Evolutionary conservation across 371 early-diverging fungal species (phyloP), one percentile per base, ranked within the genome.

Genomic region (Massospora cicadina): DNA sequence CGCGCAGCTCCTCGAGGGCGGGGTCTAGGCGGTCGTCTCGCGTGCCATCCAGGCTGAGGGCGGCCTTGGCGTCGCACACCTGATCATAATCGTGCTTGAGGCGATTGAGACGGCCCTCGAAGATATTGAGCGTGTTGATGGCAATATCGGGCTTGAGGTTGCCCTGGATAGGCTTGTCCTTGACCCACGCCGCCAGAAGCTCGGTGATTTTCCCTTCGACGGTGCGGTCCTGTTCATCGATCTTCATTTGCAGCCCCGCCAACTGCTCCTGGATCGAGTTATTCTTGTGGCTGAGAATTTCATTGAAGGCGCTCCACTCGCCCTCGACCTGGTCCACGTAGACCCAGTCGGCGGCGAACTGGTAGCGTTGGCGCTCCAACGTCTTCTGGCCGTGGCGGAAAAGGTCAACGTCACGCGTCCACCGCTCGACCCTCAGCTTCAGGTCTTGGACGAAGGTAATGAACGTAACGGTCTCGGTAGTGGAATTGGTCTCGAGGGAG

Each of bases 391-490:
- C 91, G 63, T 85, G 79, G 55, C 88, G 81, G 81, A 91, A 98
- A 31, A 87, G 72, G 29, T 88, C 90, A 5, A 98, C 85, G 68
- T 88, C 87, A 17, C 74, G 71, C 29, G 77, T 79, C 95, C 95
- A 96, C 27, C 78, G 79, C n/a, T 80, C 76, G 5, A 88, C 77
- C 77, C 90, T 89, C 62, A 85, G 85, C 75, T 91, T 90, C 60
- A 97, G 80, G 63, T 95, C 92, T 73, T 96, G 93, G 54, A 98
- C 86, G 74, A 91, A 90, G n/a, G 93, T 93, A 68, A 96, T 92
- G 62, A 97, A 93, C 0, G 84, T 79, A 2, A 98, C 94, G 0
- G 95, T 89, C 69, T 95, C 95, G 65, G 87, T 80, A 1, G 95
- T 98, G 1, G 89, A 80, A 60, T 85, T 83, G 58, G 83, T 82